Evolutionary conservation across 495 filamentous ascomycete species (phyloP).

Genomic region (Pseudevernia furfuracea): DNA sequence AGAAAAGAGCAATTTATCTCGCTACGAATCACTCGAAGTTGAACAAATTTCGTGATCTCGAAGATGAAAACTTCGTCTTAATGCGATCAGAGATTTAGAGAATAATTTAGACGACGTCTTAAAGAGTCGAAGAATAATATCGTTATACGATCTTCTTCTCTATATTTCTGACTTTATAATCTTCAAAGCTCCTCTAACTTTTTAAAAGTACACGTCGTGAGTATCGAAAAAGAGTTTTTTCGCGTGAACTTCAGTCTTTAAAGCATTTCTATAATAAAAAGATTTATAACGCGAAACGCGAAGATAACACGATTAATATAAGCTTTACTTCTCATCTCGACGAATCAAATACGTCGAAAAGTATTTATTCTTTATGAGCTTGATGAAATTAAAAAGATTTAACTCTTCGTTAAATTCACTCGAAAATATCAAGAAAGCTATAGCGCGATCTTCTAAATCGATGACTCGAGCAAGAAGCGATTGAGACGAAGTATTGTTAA

Average conservation of each 20-base stretch:
- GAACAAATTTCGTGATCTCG: constrained; percentile 1
- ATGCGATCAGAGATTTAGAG: constrained; percentile 1
- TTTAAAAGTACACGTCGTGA: not conserved
- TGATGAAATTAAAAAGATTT: constrained; percentile 35
- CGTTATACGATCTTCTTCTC: not conserved
- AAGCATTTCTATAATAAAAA: not conserved
- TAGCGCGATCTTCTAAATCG: constrained; percentile 26
- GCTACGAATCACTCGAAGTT: constrained; percentile 1
- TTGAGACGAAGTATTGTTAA: constrained; percentile 24
- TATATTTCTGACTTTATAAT: not conserved
- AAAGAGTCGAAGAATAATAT: constrained; percentile 1
- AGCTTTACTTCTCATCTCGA: constrained; percentile 4
- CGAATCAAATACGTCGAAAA: constrained; percentile 5
- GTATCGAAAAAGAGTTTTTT: not conserved
- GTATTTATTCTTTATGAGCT: constrained; percentile 33
- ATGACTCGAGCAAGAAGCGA: constrained; percentile 19
- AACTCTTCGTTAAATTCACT: constrained; percentile 27
- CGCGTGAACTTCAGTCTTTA: constrained; percentile 1
- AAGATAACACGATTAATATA: constrained; percentile 1
- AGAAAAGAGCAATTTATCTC: not conserved
- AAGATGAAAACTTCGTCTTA: constrained; percentile 1
- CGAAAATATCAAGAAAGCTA: constrained; percentile 22
- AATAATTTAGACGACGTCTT: not conserved
- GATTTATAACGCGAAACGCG: not conserved
- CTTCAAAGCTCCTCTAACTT: constrained; percentile 1